Conservation (phyloP, 2,329 filamentous ascomycete species). For the Trichoderma breve region DNA sequence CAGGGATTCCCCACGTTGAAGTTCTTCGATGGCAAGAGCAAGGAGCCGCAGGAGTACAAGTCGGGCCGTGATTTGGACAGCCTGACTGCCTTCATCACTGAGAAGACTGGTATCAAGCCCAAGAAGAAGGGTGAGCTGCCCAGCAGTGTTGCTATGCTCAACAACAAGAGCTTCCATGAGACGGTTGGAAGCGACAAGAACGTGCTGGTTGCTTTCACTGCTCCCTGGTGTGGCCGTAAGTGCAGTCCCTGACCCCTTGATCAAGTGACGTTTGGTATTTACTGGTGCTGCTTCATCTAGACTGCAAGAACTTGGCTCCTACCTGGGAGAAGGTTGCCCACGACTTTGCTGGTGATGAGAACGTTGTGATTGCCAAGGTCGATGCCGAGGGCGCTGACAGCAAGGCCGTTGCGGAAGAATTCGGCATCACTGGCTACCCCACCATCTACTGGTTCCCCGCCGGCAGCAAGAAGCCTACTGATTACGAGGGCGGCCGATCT, state of each 20-base stretch:
- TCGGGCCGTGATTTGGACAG: slow-evolving; percentile 86
- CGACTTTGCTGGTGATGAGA: slow-evolving; percentile 74
- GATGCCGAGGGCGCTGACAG: slow-evolving; percentile 86
- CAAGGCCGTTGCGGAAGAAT: slow-evolving; percentile 72
- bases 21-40: slow-evolving; percentile 94
- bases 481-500: slow-evolving; percentile 72
- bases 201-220: slow-evolving; percentile 93
- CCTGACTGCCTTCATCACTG: slow-evolving; percentile 72
- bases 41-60: slow-evolving; percentile 79
- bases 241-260: neutral
- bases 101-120: slow-evolving; percentile 82
- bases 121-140: slow-evolving; percentile 72
- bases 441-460: slow-evolving; percentile 98
- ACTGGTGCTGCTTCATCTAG: slow-evolving; percentile 44
- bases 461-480: slow-evolving; percentile 68
- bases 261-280: slow-evolving; percentile 1
- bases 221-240: slow-evolving; percentile 97
- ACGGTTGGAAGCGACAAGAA: slow-evolving; percentile 81
- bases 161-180: slow-evolving; percentile 73
- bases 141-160: slow-evolving; percentile 76
- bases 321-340: slow-evolving; percentile 83
- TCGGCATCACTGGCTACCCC: slow-evolving; percentile 83
- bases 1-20: slow-evolving; percentile 97
- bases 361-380: slow-evolving; percentile 88
- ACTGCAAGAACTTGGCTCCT: slow-evolving; percentile 94